Evolutionary conservation across 2,329 filamentous ascomycete genomes (phyloP).

Genomic region (Zasmidium angulare): DNA sequence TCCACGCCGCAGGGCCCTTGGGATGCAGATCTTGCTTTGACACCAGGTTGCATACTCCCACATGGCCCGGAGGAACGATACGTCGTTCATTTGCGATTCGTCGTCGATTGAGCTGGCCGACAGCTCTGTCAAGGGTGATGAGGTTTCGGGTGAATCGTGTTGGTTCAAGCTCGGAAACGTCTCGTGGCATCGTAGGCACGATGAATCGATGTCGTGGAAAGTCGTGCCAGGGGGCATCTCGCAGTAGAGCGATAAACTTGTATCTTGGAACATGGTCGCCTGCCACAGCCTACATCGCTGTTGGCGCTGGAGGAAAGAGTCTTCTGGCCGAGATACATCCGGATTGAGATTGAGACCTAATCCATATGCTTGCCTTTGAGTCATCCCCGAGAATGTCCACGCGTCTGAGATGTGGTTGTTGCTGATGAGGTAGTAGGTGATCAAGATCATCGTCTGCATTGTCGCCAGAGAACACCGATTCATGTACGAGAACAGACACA

Average conservation of each 20-base stretch:
- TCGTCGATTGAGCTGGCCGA: not conserved
- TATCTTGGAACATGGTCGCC: constrained; percentile 75
- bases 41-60: constrained; percentile 7
- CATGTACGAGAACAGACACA: constrained; percentile 72
- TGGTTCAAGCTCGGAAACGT: not conserved
- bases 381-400: constrained; percentile 75
- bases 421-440: constrained; percentile 80
- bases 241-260: constrained; percentile 64
- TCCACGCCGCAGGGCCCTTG: not conserved
- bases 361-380: constrained; percentile 74
- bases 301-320: constrained; percentile 67
- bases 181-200: not conserved
- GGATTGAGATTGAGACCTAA: constrained; percentile 78
- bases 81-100: not conserved
- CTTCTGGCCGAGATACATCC: constrained; percentile 65
- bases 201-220: constrained; percentile 47
- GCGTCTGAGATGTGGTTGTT: constrained; percentile 80
- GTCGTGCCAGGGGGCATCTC: constrained; percentile 71
- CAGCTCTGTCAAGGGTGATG: not conserved
- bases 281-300: constrained; percentile 78
- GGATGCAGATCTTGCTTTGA: constrained; percentile 7
- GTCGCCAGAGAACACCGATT: constrained; percentile 70
- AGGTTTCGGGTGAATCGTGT: not conserved
- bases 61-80: constrained; percentile 6
- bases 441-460: constrained; percentile 75